These are phyloP conservation scores for Saccharomycopsis fibuligera DNA, from an alignment of 805 yeast genomes.

Conservation along the genomic window DNA sequence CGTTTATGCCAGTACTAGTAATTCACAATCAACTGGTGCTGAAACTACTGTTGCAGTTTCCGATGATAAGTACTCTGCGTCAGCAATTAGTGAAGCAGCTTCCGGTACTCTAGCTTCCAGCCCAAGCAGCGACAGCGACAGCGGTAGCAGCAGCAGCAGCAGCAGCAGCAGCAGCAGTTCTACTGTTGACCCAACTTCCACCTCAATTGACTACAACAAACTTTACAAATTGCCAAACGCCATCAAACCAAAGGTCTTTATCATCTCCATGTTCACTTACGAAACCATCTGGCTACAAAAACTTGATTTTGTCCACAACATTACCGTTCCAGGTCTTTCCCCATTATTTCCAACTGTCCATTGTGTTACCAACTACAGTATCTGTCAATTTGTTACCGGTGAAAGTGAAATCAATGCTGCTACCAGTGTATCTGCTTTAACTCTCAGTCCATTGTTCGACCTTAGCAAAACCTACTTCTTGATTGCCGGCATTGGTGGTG, in stretches of 20 bases:
- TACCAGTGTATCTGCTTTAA: conserved; percentile 46
- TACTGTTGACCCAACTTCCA: neutral
- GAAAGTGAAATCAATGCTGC: conserved; percentile 69
- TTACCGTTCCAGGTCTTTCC: conserved; percentile 61
- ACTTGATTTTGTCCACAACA: conserved; percentile 43
- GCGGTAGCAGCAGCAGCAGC: too few relatives aligned
- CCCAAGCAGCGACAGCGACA: too few relatives aligned
- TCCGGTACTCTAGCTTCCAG: too few relatives aligned
- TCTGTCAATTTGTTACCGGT: conserved; percentile 62
- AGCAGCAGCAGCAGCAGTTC: too few relatives aligned
- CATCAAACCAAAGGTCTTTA: conserved; percentile 43
- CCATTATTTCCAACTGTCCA: conserved; percentile 51
- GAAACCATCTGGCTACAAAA: conserved; percentile 51
- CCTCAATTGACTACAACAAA: conserved; percentile 3
- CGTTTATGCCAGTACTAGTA: neutral
- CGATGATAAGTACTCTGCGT: too few relatives aligned
- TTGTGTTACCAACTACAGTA: conserved; percentile 45
- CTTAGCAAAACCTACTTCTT: conserved; percentile 54
- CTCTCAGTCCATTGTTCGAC: conserved; percentile 49
- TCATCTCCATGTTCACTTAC: conserved; percentile 48
- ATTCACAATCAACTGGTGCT: too few relatives aligned
- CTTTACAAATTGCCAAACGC: conserved; percentile 11
- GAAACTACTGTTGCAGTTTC: too few relatives aligned
- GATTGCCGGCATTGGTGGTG: conserved; percentile 63
- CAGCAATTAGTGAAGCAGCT: too few relatives aligned